Conservation (phyloP, 164 flowering plant species). For the Magnolia officinalis region DNA sequence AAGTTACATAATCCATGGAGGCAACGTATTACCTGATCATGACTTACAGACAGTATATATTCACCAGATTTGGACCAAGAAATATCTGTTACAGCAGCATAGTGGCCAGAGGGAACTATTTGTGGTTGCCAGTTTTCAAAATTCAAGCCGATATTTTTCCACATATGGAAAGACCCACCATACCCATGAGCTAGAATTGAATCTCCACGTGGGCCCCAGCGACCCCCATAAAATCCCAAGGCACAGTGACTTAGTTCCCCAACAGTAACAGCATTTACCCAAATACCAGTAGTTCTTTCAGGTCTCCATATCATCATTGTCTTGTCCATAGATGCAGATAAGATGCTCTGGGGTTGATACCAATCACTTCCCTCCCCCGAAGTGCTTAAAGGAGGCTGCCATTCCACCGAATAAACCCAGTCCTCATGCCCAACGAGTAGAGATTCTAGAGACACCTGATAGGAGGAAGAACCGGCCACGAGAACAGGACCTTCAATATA, state of each 20-base stretch:
- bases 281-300: slow-evolving; percentile 84
- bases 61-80: slow-evolving; percentile 76
- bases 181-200: slow-evolving; percentile 92
- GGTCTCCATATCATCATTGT: slow-evolving; percentile 99
- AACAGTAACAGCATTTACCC: slow-evolving; percentile 95
- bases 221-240: slow-evolving; percentile 95
- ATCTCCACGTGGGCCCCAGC: slow-evolving; percentile 78
- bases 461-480: slow-evolving; percentile 55
- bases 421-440: slow-evolving; percentile 95
- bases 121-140: slow-evolving; percentile 89
- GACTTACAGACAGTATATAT: slow-evolving; percentile 79
- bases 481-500: slow-evolving; percentile 88
- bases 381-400: slow-evolving; percentile 72
- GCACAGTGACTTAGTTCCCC: slow-evolving; percentile 98
- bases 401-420: slow-evolving; percentile 96
- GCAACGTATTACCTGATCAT: slow-evolving; percentile 72
- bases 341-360: slow-evolving; percentile 69
- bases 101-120: slow-evolving; percentile 92
- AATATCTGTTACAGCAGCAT: slow-evolving; percentile 77
- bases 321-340: slow-evolving; percentile 98
- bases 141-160: slow-evolving; percentile 73
- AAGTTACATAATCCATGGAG: background rate
- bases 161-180: slow-evolving; percentile 95
- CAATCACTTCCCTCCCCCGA: slow-evolving; percentile 32
- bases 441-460: slow-evolving; percentile 87